phyloP scores from a whole-genome alignment of 192 early-diverging fungal species.

The Coemansia asiatica region DNA sequence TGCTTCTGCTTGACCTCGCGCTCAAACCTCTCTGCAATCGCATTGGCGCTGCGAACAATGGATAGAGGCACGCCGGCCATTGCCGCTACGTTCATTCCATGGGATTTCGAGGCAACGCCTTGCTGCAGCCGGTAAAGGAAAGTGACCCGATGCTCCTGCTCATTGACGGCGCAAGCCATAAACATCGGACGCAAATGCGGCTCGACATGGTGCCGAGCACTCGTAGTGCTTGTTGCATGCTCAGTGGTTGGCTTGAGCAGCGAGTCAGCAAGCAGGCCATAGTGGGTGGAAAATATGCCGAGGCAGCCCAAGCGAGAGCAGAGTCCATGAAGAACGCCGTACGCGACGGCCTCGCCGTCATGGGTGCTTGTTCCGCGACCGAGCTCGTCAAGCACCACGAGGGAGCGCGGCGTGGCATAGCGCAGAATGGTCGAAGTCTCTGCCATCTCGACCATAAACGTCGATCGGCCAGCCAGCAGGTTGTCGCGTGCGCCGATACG shows the following conservation, averaged over 20 bases:
- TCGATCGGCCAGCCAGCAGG: conserved; percentile 90
- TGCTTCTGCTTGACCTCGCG: conserved; percentile 28
- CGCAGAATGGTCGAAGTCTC: conserved; percentile 92
- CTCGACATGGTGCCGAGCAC: conserved; percentile 48
- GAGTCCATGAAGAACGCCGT: conserved; percentile 83
- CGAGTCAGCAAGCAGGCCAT: conserved; percentile 85
- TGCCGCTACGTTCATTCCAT: conserved; percentile 97
- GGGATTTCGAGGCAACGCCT: conserved; percentile 89
- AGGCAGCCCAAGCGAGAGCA: conserved; percentile 80
- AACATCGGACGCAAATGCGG: conserved; percentile 78
- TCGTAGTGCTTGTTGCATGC: not conserved
- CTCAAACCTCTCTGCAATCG: conserved; percentile 77
- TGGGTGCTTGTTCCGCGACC: conserved; percentile 96
- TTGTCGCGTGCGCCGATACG: conserved; percentile 98
- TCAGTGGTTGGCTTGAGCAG: conserved; percentile 47
- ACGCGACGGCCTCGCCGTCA: conserved; percentile 97
- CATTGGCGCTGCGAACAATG: conserved; percentile 71
- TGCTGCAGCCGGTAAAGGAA: conserved; percentile 89
- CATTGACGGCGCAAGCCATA: conserved; percentile 84
- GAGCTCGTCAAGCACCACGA: conserved; percentile 97
- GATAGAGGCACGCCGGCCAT: conserved; percentile 86
- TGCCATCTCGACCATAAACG: conserved; percentile 94
- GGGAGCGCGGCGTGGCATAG: conserved; percentile 84
- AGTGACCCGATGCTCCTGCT: conserved; percentile 80
- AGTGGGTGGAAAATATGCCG: conserved; percentile 96